Evolutionary conservation across 2,329 filamentous ascomycete species (phyloP).

Genomic region (Aspergillus sp.): DNA sequence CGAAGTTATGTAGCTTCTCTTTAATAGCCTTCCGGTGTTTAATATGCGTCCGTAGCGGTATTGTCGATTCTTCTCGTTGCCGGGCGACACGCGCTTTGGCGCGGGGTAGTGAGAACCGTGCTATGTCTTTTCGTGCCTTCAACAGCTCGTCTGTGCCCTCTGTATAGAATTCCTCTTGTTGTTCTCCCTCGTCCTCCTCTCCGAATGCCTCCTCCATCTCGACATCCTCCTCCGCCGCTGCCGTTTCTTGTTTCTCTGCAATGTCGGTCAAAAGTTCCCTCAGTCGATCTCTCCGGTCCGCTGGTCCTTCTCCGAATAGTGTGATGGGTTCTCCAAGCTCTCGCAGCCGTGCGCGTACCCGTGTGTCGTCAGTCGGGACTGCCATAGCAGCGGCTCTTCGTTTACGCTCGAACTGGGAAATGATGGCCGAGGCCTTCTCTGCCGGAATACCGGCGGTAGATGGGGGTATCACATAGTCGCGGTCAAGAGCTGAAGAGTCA

Average conservation of each 20-base stretch:
- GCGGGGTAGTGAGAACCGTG: slow-evolving; percentile 77
- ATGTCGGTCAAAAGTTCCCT: slow-evolving; percentile 76
- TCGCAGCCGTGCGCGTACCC: slow-evolving; percentile 76
- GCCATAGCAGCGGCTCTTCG: slow-evolving; percentile 82
- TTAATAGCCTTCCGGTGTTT: slow-evolving; percentile 89
- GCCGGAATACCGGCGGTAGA: slow-evolving; percentile 65
- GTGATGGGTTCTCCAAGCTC: slow-evolving; percentile 92
- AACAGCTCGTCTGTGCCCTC: slow-evolving; percentile 73
- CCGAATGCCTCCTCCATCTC: slow-evolving; percentile 54
- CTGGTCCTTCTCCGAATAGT: slow-evolving; percentile 85
- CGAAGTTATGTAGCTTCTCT: slow-evolving; percentile 76
- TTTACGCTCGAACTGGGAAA: slow-evolving; percentile 88
- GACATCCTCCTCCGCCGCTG: slow-evolving; percentile 47
- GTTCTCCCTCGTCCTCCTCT: slow-evolving; percentile 62
- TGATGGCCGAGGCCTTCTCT: slow-evolving; percentile 80
- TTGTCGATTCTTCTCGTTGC: slow-evolving; percentile 77
- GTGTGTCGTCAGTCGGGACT: slow-evolving; percentile 89
- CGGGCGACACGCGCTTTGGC: slow-evolving; percentile 74
- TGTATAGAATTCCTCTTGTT: slow-evolving; percentile 94
- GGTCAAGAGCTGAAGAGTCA: slow-evolving; percentile 60
- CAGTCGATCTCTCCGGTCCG: slow-evolving; percentile 81
- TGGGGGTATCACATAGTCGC: slow-evolving; percentile 77
- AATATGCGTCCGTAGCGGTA: slow-evolving; percentile 84
- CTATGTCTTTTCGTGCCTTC: slow-evolving; percentile 74
- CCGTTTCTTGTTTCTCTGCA: slow-evolving; percentile 59